Evolutionary conservation across 768 basidiomycete genomes (phyloP), one percentile per base, ranked within the genome.

Genomic region (Trametes villosa): DNA sequence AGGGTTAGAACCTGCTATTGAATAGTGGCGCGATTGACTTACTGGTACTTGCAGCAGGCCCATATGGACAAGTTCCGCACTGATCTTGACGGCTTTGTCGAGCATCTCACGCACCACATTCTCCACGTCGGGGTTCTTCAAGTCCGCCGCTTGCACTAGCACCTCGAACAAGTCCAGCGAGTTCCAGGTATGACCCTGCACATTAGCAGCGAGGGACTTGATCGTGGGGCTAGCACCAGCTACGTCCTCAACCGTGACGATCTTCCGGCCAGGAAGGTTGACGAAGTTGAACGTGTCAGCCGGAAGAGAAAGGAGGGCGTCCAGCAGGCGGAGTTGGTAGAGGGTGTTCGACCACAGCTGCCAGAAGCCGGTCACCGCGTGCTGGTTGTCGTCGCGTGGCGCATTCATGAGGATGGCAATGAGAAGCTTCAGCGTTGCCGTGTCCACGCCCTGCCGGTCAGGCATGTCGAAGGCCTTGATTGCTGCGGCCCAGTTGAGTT

Each of bases 171-270:
- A 77, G 66, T 97, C 94, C 9, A 94, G 77, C 6, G 92, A 94
- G 71, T 98, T 98, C 96, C 96, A 98, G 0, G 93, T 90, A 65
- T 92, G 88, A 2, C 88, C 88, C 72, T 98, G 95, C 30, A 96
- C 92, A 67, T 92, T 94, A 2, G 87, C 88, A 0, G 95, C 94
- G 34, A 96, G 80, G 0, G 90, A 86, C 73, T 94, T 94, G 78
- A 96, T 95, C n/a, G 91, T 93, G 29, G 92, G 91, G 67, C 91
- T 92, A 17, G 92, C 89, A 44, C 82, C 79, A 2, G 91, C 83
- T 40, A 95, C 91, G 62, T 96, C 94, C 48, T 96, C 94, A 22
- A 93, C 87, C 0, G 92, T 92, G 34, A 96, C 92, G 62, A 95
- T 88, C 64, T 89, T 79, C 34, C 83, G 85, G 3, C 91, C 90